Evolutionary conservation across 495 filamentous ascomycete species (phyloP).

Genomic region (Lasiosphaeris hirsuta): DNA sequence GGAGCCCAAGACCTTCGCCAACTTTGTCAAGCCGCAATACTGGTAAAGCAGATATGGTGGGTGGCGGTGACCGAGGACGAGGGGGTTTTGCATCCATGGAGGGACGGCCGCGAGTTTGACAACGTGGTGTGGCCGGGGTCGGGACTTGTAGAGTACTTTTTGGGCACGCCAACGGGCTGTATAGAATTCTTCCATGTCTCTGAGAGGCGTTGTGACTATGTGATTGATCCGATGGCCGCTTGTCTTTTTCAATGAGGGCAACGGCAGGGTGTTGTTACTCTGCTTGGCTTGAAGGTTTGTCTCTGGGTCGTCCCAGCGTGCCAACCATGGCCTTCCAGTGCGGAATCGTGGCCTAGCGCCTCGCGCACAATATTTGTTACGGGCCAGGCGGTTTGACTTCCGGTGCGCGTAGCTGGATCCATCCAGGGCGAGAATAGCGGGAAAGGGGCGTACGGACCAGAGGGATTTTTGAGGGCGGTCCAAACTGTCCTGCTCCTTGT

Average conservation of each 20-base stretch:
- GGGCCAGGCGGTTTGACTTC: too few relatives aligned
- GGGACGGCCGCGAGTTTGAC: neutral
- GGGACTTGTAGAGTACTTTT: conserved; percentile 18
- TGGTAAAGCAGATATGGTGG: conserved; percentile 49
- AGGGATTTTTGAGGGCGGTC: neutral
- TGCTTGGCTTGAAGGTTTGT: neutral
- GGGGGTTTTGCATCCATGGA: neutral
- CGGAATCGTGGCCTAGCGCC: too few relatives aligned
- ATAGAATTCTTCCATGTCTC: conserved; percentile 17
- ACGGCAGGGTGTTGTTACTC: neutral
- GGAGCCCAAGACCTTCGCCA: conserved; percentile 88
- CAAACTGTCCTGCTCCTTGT: neutral
- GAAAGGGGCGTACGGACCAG: neutral
- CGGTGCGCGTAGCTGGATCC: too few relatives aligned
- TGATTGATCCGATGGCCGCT: neutral
- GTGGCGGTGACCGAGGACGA: neutral
- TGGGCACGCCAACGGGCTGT: conserved; percentile 10
- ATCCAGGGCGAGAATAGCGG: neutral
- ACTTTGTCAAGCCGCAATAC: conserved; percentile 92
- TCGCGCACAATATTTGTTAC: too few relatives aligned
- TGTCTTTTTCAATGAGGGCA: neutral
- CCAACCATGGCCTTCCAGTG: too few relatives aligned
- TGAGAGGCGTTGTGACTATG: neutral
- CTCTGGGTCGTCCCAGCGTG: too few relatives aligned
- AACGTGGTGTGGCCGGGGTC: neutral